Evolutionary conservation across 2,329 filamentous ascomycete species (phyloP), one percentile per base, ranked within the genome.

Genomic region (Zarea fungicola): DNA sequence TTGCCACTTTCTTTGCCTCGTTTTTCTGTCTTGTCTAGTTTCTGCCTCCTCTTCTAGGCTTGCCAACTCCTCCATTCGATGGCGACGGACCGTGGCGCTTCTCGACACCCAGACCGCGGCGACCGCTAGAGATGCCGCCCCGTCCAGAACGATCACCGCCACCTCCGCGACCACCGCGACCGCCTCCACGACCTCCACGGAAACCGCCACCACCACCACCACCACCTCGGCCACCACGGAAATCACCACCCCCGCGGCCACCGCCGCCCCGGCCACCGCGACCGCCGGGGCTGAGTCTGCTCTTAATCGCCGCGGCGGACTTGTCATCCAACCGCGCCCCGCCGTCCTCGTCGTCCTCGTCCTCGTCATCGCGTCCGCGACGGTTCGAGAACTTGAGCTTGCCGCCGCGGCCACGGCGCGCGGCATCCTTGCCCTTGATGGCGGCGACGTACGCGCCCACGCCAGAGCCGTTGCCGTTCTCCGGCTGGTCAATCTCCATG

Each of bases 341-440:
- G 10, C 36, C 45, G 14, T 76, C 75, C 25, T 73, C 70, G 14
- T 75, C 76, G 22, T 75, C 70, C 35, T 72, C 71, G 29, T 70
- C 65, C 23, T 70, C 67, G 13, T 68, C 69, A 23, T 71, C 71
- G 42, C 69, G 69, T 49, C 66, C 65, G 48, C 72, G 73, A 62
- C 76, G 78, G 65, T 87, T 87, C 31, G 80, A 83, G 70, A 86
- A 87, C 72, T 87, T 87, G 58, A 88, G 71, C 65, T 81, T 80
- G 39, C 84, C 84, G 44, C 82, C 78, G 52, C 81, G 77, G 19
- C 84, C 83, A 35, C 83, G 76, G 59, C 76, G 76, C 16, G 79
- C 81, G 2, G 77, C 80, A 58, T 87, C 82, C 60, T 81, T 80
- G 61, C 84, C 80, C 63, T 81, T 80, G 55, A 88, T 75, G 18